Conservation (phyloP, 139 green algal species). For the Picochlorum sp. region DNA sequence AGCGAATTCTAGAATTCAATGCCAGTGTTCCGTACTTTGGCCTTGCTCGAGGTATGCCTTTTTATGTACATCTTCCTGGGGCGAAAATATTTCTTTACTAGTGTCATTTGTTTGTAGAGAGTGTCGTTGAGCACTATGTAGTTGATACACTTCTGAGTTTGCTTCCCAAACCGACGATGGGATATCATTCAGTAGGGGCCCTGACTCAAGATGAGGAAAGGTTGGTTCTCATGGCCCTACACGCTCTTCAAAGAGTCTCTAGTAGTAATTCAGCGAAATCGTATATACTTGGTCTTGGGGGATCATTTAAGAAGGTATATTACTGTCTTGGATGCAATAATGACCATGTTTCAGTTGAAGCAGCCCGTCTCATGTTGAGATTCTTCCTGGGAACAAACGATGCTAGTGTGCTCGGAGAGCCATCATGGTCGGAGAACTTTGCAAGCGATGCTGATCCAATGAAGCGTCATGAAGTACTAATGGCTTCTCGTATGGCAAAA, state of each 20-base stretch:
- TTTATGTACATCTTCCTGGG: background rate
- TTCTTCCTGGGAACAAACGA: constrained; percentile 55
- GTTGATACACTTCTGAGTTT: constrained; percentile 18
- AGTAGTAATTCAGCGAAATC: constrained; percentile 14
- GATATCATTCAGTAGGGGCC: background rate
- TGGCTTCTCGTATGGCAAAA: constrained; percentile 40
- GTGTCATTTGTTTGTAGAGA: background rate
- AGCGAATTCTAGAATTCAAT: constrained; percentile 70
- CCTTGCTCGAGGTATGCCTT: constrained; percentile 14
- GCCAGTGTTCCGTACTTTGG: constrained; percentile 65
- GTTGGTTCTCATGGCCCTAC: constrained; percentile 50
- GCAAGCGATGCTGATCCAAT: background rate
- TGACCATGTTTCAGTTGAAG: constrained; percentile 62
- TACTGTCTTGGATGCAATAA: constrained; percentile 42
- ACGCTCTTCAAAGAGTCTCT: constrained; percentile 64
- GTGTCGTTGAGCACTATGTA: constrained; percentile 10
- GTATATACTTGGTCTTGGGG: constrained; percentile 17
- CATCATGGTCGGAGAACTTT: constrained; percentile 16
- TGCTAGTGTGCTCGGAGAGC: constrained; percentile 21
- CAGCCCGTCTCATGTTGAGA: constrained; percentile 54
- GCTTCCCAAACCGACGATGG: background rate
- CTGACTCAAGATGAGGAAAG: constrained; percentile 21
- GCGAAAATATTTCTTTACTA: background rate
- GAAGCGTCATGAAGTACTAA: constrained; percentile 10
- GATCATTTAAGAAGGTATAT: constrained; percentile 39